Conservation (phyloP, 1,139 yeast species). For the Protomyces inouyei region DNA sequence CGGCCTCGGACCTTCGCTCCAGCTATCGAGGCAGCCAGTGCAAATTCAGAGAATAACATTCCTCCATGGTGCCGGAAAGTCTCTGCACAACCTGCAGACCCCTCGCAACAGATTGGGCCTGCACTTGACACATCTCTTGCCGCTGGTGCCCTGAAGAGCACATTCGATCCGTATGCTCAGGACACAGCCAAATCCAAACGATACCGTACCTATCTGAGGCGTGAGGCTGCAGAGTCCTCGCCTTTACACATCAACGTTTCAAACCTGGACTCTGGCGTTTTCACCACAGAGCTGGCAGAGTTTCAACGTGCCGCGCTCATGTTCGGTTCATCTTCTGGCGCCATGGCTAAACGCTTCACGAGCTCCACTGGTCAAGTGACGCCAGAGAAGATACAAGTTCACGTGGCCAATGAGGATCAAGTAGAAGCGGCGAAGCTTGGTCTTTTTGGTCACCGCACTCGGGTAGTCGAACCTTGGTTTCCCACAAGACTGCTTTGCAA, state of each 20-base stretch:
- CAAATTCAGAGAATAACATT: slow-evolving; percentile 12
- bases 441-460: slow-evolving; percentile 36
- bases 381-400: background rate
- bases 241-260: slow-evolving; percentile 28
- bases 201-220: slow-evolving; percentile 32
- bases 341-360: slow-evolving; percentile 36
- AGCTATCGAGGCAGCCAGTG: background rate
- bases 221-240: slow-evolving; percentile 28
- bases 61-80: slow-evolving; percentile 14
- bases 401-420: background rate
- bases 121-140: slow-evolving; percentile 31
- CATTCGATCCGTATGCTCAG: slow-evolving; percentile 34
- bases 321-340: slow-evolving; percentile 36
- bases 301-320: slow-evolving; percentile 37
- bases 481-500: slow-evolving; percentile 37
- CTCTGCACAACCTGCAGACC: background rate
- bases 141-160: slow-evolving; percentile 32
- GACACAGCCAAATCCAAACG: slow-evolving; percentile 32
- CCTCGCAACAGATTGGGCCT: slow-evolving; percentile 29
- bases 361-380: slow-evolving; percentile 16
- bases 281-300: slow-evolving; percentile 35
- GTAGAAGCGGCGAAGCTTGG: slow-evolving; percentile 35
- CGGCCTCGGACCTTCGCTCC: background rate
- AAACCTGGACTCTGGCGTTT: slow-evolving; percentile 28
- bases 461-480: slow-evolving; percentile 32